phyloP scores from a whole-genome alignment of 352 stramenopile species.

The Elongisporangium anandrum region DNA sequence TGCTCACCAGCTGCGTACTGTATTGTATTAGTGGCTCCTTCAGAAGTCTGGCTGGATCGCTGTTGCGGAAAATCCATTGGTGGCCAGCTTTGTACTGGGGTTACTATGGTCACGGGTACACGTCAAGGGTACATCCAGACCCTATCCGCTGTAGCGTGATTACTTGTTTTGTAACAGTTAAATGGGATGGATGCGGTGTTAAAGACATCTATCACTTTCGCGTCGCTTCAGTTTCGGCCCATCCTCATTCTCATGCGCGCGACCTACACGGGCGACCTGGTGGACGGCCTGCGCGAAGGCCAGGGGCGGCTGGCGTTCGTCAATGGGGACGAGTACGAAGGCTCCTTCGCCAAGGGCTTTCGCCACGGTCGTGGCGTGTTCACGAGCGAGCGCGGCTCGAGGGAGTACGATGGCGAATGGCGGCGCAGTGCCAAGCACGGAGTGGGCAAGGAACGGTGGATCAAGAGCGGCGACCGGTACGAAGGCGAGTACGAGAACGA shows the following conservation, averaged over 20 bases:
- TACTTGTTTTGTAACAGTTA: neutral
- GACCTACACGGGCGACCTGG: conserved; percentile 47
- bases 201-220: neutral
- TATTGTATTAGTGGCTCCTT: neutral
- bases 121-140: neutral
- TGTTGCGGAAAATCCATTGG: neutral
- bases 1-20: neutral
- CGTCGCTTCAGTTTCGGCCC: neutral
- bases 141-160: neutral
- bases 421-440: conserved; percentile 44
- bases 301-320: conserved; percentile 45
- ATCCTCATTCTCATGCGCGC: conserved; percentile 27
- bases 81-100: neutral
- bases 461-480: conserved; percentile 48
- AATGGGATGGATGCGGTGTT: neutral
- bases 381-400: conserved; percentile 40
- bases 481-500: conserved; percentile 60
- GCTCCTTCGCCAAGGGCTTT: conserved; percentile 57
- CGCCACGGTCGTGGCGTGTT: conserved; percentile 51
- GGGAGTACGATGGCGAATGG: conserved; percentile 66
- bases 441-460: conserved; percentile 48
- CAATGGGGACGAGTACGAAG: conserved; percentile 65
- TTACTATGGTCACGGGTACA: neutral
- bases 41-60: neutral
- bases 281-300: conserved; percentile 52